These are phyloP conservation scores for Rhipidocladum racemiflorum DNA, from an alignment of 176 grass and related monocot species.

Conservation along the genomic window DNA sequence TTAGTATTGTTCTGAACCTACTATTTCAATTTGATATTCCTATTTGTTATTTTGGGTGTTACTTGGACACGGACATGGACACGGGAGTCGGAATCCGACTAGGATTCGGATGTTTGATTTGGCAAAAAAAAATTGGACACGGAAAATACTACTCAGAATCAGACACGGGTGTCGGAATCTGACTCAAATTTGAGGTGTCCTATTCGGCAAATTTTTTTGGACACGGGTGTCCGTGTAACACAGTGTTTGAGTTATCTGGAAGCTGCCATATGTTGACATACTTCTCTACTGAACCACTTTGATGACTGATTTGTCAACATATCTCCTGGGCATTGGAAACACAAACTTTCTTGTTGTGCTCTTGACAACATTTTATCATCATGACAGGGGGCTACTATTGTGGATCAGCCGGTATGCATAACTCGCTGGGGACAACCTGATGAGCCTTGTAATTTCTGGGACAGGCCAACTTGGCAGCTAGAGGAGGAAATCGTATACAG, in stretches of 20 bases:
- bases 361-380: background rate
- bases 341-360: background rate
- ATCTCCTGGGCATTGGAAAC: background rate
- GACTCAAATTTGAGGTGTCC: no score
- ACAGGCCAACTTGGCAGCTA: slow-evolving; percentile 46
- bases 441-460: slow-evolving; percentile 71
- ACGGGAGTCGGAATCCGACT: no score
- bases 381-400: slow-evolving; percentile 85
- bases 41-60: no score
- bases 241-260: slow-evolving; percentile 1
- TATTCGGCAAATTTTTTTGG: no score
- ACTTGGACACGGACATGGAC: no score
- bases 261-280: background rate
- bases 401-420: slow-evolving; percentile 95
- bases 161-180: no score
- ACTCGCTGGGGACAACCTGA: slow-evolving; percentile 67
- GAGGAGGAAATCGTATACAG: slow-evolving; percentile 63
- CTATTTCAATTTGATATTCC: no score
- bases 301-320: background rate
- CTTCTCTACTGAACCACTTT: background rate
- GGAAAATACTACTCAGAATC: no score
- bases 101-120: no score
- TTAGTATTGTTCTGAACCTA: no score
- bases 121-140: no score
- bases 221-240: no score